Conservation (phyloP, 805 yeast species). For the Starmerella potacharoeniae region DNA sequence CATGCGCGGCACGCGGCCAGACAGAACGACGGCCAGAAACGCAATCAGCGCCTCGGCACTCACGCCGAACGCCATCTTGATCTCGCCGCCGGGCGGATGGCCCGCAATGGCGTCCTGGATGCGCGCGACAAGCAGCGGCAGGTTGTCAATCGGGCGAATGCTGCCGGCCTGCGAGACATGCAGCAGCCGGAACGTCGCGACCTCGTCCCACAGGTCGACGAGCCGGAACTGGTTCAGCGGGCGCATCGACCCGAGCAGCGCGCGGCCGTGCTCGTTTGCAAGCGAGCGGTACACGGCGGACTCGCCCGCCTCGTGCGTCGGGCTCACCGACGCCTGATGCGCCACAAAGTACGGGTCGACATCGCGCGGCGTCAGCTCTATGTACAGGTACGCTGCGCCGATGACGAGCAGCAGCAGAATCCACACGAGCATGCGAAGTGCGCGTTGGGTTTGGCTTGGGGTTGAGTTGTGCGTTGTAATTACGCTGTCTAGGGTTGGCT, state of each 20-base stretch:
- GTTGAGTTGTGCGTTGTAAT: background rate
- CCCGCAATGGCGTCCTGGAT: conserved; percentile 6
- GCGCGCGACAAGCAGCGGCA: conserved; percentile 9
- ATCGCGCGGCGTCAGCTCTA: conserved; percentile 26
- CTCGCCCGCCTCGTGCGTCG: conserved; percentile 55
- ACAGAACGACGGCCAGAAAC: conserved; percentile 19
- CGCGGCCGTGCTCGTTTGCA: conserved; percentile 53
- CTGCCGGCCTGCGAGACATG: conserved; percentile 7
- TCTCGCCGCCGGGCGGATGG: conserved; percentile 4
- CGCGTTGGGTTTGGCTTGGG: background rate
- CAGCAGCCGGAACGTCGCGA: conserved; percentile 9
- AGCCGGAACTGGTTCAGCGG: conserved; percentile 44
- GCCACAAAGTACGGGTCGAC: conserved; percentile 28
- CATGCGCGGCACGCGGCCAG: conserved; percentile 14
- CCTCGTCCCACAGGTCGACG: conserved; percentile 45
- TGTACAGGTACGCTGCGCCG: conserved; percentile 16
- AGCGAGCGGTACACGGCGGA: conserved; percentile 68
- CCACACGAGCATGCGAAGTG: conserved; percentile 19
- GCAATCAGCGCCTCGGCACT: conserved; percentile 18
- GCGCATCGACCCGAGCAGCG: conserved; percentile 14
- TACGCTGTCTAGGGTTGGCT: background rate
- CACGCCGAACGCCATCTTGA: conserved; percentile 10
- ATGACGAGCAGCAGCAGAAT: conserved; percentile 12
- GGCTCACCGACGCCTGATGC: conserved; percentile 53
- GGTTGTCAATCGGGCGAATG: background rate